Base-by-base conservation (phyloP, 805 yeast species). In the Metschnikowia corniflorae region DNA sequence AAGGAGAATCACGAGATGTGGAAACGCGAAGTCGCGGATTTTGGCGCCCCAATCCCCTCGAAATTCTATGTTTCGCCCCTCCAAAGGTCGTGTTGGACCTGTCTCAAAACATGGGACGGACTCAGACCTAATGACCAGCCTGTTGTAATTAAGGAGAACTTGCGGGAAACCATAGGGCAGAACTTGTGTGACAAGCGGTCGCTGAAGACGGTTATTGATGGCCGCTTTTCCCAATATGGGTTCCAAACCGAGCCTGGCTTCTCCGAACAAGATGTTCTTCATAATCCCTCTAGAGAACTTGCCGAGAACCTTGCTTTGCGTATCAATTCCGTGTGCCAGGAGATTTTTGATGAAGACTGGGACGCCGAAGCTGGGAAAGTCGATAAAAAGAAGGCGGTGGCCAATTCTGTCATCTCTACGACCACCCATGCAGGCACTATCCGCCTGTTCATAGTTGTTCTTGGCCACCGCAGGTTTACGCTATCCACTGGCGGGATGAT, bases 401-500 rank as follows among this genome's bases (percentile, higher is more conserved):
- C 37, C 19, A 39, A 55, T 40, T 37, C 50, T 16, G 46, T 60
- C 27, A 55, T 78, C 23, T 75, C 73, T 13, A 60, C 74, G 20
- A 75, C 83, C 2, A 74, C 81, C 15, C 84, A 78, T 49, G 77
- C 80, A 2, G 84, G 84, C 2, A 78, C 77, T 29, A 78, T 77
- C 22, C 60, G 74, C 37, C 65, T 77, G 18, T 55, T 72, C 5
- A 58, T 78, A 10, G 66, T 77, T 25, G 80, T 71, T 1, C 49
- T 73, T 34, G 64, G 69, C 4, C 85, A 80, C 52, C 65, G 83
- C 39, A 61, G 66, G n/a, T 73, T 78, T 49, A 67, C 77, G 16
- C 70, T 80, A 29, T 71, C 78, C 21, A 78, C 85, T 1, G 84
- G 85, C 6, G 81, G 82, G n/a, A 71, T 78, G 68, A 74, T 80